These are phyloP conservation scores for Schoenoplectus tabernaemontani DNA, from an alignment of 202 grass and related monocot species.

Conservation along the genomic window DNA sequence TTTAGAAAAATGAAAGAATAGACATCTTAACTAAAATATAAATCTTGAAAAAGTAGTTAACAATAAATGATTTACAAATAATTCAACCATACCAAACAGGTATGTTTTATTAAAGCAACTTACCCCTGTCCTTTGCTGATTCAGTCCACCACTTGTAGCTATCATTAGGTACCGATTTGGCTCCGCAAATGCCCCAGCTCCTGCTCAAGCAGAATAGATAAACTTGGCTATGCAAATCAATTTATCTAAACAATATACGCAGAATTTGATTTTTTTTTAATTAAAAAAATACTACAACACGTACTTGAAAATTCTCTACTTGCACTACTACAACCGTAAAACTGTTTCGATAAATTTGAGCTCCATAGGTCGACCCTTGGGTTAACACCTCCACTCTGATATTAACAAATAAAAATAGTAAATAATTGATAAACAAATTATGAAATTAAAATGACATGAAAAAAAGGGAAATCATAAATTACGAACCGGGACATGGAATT, in stretches of 20 bases:
- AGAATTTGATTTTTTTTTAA: background rate
- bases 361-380: constrained; percentile 50
- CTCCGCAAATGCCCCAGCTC: constrained; percentile 36
- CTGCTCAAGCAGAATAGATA: constrained; percentile 30
- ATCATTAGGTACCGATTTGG: constrained; percentile 78
- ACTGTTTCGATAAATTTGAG: constrained; percentile 43
- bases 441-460: background rate
- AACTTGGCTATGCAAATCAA: constrained; percentile 18
- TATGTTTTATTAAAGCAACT: background rate
- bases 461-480: background rate
- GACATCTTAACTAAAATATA: constrained; percentile 13
- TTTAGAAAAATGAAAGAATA: background rate
- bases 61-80: constrained; percentile 2
- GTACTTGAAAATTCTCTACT: constrained; percentile 53
- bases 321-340: constrained; percentile 72
- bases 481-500: constrained; percentile 58
- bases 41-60: background rate
- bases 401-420: constrained; percentile 15
- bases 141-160: constrained; percentile 87
- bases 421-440: constrained; percentile 1
- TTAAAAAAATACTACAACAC: background rate
- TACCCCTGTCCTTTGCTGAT: constrained; percentile 99
- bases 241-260: constrained; percentile 6
- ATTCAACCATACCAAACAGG: background rate
- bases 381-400: constrained; percentile 56